Evolutionary conservation across 2,329 filamentous ascomycete genomes (phyloP), one percentile per base, ranked within the genome.

Genomic region (Aspergillus sp.): DNA sequence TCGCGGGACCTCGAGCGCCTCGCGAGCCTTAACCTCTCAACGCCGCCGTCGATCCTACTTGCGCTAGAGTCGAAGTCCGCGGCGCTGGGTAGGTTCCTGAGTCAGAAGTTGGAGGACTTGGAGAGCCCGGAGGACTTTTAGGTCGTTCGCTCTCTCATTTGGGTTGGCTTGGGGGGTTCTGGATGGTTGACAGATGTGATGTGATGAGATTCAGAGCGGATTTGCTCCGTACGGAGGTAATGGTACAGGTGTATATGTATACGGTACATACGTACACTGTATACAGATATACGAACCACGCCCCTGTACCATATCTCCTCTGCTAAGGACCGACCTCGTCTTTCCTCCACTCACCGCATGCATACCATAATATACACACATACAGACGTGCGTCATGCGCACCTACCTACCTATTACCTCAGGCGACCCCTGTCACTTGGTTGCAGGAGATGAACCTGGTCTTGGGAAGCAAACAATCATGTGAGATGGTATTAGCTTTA

Each of bases 121-220:
- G 76, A 78, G 62, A 77, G 75, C 49, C 78, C 78, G 0, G 78
- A 79, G 41, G 78, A 80, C 62, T 80, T 80, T 56, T 80, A 64
- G 67, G 11, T 28, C 25, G 25, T 7, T 28, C n/a, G 45, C 45
- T 19, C 2, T 5, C 11, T 41, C n/a, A n/a, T 47, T 22, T 47
- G 45, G 4, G 25, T 28, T 28, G 19, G 19, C 19, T 19, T 19
- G 19, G 19, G 19, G 19, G 19, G 19, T 19, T 19, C 19, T 19
- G 25, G 25, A 28, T 28, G 25, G 25, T 28, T 28, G 4, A 28
- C 25, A 4, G 6, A 28, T 28, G 25, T 28, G 25, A 28, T 28
- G 4, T 28, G 25, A 28, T 7, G 25, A 28, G 25, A 28, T 28
- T 28, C 25, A 7, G 25, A 28, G 4, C n/a, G 25, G 19, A 34